Conservation (phyloP, 768 basidiomycete species). For the Tylopilus cervinicoccineus region DNA sequence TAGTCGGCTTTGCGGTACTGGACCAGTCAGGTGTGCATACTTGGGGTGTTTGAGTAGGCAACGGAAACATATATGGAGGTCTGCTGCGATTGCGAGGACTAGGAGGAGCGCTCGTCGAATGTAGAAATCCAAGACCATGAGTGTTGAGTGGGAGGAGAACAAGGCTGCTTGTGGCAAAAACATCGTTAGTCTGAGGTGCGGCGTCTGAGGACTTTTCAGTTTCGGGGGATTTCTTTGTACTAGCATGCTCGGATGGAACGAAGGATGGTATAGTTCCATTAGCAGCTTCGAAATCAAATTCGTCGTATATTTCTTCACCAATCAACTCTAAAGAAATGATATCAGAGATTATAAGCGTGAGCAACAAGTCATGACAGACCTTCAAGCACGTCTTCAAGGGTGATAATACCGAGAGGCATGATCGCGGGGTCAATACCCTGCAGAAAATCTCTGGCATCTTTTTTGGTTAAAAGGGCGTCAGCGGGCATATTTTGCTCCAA, state of each 20-base stretch:
- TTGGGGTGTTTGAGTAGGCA: constrained; percentile 4
- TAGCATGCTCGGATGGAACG: constrained; percentile 31
- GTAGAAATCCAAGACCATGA: constrained; percentile 48
- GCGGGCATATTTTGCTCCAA: constrained; percentile 86
- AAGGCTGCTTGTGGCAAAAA: constrained; percentile 20
- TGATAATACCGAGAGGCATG: constrained; percentile 88
- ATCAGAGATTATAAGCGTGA: background rate
- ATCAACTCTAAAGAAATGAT: constrained; percentile 61
- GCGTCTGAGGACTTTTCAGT: constrained; percentile 13
- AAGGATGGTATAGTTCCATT: constrained; percentile 48
- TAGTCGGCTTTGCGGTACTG: background rate
- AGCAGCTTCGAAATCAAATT: constrained; percentile 80
- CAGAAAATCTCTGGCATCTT: constrained; percentile 79
- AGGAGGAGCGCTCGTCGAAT: constrained; percentile 57
- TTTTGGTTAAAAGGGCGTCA: constrained; percentile 76
- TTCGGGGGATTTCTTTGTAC: constrained; percentile 31
- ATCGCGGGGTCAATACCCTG: constrained; percentile 77
- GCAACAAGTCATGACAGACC: constrained; percentile 37
- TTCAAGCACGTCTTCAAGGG: constrained; percentile 90
- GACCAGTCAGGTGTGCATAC: background rate
- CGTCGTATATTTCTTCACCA: constrained; percentile 90
- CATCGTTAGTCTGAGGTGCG: constrained; percentile 2
- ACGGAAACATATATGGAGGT: constrained; percentile 2
- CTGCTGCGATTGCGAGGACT: constrained; percentile 36
- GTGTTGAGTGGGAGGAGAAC: constrained; percentile 40